Evolutionary conservation across 75 land plant genomes (phyloP).

Genomic region (Pinus taeda): DNA sequence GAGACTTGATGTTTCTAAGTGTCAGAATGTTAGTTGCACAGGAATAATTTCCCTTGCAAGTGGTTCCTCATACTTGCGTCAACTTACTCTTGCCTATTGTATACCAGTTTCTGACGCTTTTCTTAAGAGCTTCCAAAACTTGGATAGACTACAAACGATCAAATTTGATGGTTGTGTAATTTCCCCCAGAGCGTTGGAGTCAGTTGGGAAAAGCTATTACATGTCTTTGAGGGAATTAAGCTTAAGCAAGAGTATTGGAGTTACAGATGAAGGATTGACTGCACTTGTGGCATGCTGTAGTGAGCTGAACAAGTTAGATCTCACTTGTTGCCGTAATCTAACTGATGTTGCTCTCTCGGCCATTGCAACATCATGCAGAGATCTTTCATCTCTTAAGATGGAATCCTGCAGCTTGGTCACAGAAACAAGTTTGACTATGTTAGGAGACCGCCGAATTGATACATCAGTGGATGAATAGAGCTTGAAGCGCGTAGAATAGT

Average conservation of each 20-base stretch:
- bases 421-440: no score
- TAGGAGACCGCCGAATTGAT: no score
- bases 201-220: slow-evolving; percentile 66
- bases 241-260: slow-evolving; percentile 88
- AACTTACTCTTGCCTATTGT: slow-evolving; percentile 45
- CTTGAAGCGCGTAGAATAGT: no score
- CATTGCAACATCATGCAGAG: slow-evolving; percentile 58
- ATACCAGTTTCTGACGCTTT: slow-evolving; percentile 26
- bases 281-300: slow-evolving; percentile 51
- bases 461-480: no score
- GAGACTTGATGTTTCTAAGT: no score
- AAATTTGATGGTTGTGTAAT: slow-evolving; percentile 84
- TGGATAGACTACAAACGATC: slow-evolving; percentile 38
- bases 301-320: slow-evolving; percentile 73
- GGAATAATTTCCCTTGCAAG: no score
- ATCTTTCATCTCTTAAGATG: slow-evolving; percentile 70
- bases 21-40: no score
- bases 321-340: slow-evolving; percentile 85
- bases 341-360: slow-evolving; percentile 53
- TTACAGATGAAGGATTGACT: slow-evolving; percentile 77
- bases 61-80: no score
- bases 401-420: no score
- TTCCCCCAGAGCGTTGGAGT: slow-evolving; percentile 47
- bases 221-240: slow-evolving; percentile 67
- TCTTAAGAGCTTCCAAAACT: slow-evolving; percentile 27